Evolutionary conservation across 1,284 basidiomycete genomes (phyloP), one percentile per base, ranked within the genome.

Genomic region (Coniophora puteana): DNA sequence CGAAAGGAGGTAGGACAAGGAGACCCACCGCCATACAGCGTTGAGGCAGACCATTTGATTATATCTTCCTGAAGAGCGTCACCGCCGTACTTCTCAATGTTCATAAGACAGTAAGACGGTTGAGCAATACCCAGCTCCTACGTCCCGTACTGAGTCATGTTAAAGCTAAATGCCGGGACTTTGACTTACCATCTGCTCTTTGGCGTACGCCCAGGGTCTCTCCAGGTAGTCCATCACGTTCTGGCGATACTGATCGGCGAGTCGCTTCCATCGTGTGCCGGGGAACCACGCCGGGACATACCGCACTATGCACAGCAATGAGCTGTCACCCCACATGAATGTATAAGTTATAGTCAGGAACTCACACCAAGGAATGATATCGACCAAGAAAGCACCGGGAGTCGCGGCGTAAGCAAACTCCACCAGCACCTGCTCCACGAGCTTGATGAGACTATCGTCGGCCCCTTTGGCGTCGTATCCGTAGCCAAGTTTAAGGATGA

Each of bases 231-330:
- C 40, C 14, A 39, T 38, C 1, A 40, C 18, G 3, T 38, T 8
- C 11, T 42, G 32, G 16, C 41, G 25, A 6, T 27, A 41, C 27
- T 49, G 28, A 5, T 38, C 34, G 3, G 47, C 47, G 11, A 35
- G 1, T 3, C 40, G 44, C 38, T 63, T 56, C 47, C 65, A 68
- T 1, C 47, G 49, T 1, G 62, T 54, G 4, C 65, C 63, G 4
- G 66, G 66, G 22, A 67, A 49, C 65, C 66, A 68, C 6, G 44
- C 37, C 1, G 66, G 66, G 4, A 67, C 14, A 36, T 59, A 45
- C 25, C 47, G 51, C 36, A 64, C 60, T 60, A 24, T 17, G 13
- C 13, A 32, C 40, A 16, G 13, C 13, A 11, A 5, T 10, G 20
- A 23, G 22, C 21, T 1, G 8, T 25, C 10, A 4, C 24, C 21